Base-by-base conservation (phyloP, 371 early-diverging fungal genomes). In the Mortierella sp. region DNA sequence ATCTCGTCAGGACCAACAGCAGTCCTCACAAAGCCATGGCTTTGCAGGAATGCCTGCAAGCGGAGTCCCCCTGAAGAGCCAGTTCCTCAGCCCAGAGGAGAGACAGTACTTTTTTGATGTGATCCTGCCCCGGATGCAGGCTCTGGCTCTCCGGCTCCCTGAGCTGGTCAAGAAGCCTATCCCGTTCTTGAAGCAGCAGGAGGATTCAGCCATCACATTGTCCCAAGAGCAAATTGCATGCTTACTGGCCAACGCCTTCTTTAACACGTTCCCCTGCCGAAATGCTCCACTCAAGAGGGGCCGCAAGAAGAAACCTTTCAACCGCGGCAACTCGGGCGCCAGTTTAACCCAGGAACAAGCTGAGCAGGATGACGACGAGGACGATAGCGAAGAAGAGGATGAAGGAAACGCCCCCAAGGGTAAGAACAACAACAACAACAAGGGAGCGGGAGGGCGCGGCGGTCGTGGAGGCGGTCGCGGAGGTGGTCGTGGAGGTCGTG, bases 221-320 rank as follows among this genome's bases (percentile, higher is more conserved):
- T 64, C 65, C 13, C 78, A 71, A 59, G 71, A 67, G 25, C 65
- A 85, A 80, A 74, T 85, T 46, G 81, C 82, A 6, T 82, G 74
- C 27, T 53, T 86, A 12, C 65, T 83, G 9, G 82, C 84, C 39
- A 81, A 84, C 55, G 84, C 84, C 16, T 85, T 86, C 71, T 83
- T 85, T 52, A 82, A 84, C 62, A 83, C 83, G 0, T 80, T 84
- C 47, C 81, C 83, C 3, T 63, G 77, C 16, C 79, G 81, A 14
- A 50, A 62, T 17, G 46, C 56, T 0, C 76, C 76, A 6, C 56
- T 54, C 58, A 67, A 63, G 25, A 43, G 60, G 8, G 53, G 67
- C 22, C 57, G 67, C 55, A 54, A 54, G 45, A 67, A 59, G 37
- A 66, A 44, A 40, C 43, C 59, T 0, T 46, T 34, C 14, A 41